A percentile compares a stretch with the other conserved stretches of the same genome.
phyloP scores from a whole-genome alignment of 2,329 filamentous ascomycete species.

The Trichoderma koningii region DNA sequence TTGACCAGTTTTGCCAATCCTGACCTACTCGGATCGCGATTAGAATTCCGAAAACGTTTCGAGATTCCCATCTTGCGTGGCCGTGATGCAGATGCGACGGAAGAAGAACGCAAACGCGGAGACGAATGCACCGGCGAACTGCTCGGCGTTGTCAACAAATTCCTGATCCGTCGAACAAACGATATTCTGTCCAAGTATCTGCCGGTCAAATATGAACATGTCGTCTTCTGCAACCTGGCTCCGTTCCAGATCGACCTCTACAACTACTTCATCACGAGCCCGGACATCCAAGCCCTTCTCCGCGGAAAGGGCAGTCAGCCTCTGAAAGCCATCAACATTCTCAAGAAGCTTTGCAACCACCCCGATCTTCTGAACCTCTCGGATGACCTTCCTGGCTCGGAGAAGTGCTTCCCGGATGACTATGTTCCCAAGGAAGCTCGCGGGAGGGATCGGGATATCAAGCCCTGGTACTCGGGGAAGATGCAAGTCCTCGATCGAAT shows the following conservation, averaged over 20 bases:
- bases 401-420: constrained; percentile 78
- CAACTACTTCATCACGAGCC: constrained; percentile 95
- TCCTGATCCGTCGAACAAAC: constrained; percentile 96
- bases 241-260: constrained; percentile 92
- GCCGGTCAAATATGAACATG: constrained; percentile 97
- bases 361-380: constrained; percentile 86
- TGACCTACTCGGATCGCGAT: constrained; percentile 80
- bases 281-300: constrained; percentile 88
- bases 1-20: constrained; percentile 97
- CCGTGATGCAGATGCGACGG: constrained; percentile 85
- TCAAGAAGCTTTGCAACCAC: constrained; percentile 99
- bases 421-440: constrained; percentile 85
- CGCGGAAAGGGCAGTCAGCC: constrained; percentile 94
- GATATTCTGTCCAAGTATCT: constrained; percentile 97
- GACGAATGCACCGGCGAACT: constrained; percentile 82
- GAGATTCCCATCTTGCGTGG: constrained; percentile 91
- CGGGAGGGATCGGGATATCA: constrained; percentile 87
- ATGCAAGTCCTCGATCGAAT: constrained; percentile 98
- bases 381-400: constrained; percentile 83
- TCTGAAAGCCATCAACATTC: constrained; percentile 90
- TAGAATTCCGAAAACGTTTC: constrained; percentile 91
- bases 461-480: constrained; percentile 95
- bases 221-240: constrained; percentile 94
- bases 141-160: constrained; percentile 87
- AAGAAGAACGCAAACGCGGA: constrained; percentile 77